These are phyloP conservation scores for Chaetomium cochliodes DNA, from an alignment of 495 filamentous ascomycete species.

Conservation along the genomic window DNA sequence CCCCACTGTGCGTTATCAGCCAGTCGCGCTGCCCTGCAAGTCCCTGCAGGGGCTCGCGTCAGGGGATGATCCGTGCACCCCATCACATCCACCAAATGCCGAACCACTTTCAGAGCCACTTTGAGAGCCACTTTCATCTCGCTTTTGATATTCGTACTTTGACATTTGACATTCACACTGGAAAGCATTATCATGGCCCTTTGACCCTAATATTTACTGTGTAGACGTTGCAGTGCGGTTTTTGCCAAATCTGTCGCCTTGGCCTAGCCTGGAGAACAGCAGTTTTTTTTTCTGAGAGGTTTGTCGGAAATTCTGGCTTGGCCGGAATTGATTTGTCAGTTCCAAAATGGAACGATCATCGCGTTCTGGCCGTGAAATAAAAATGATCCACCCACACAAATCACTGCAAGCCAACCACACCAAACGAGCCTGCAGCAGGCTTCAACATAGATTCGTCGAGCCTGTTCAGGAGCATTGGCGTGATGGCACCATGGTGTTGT, in stretches of 20 bases:
- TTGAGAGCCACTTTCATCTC: too few species aligned
- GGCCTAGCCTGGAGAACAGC: constrained; percentile 6
- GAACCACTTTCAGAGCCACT: too few species aligned
- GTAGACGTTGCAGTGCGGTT: background rate
- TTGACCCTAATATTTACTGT: too few species aligned
- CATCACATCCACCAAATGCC: background rate
- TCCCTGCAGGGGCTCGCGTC: constrained; percentile 14
- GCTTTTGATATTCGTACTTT: too few species aligned
- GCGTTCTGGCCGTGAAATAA: background rate
- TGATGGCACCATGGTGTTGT: too few species aligned
- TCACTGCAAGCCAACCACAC: too few species aligned
- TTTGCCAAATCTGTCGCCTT: background rate
- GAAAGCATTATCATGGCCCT: too few species aligned
- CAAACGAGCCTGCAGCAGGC: too few species aligned
- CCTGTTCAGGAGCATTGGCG: too few species aligned
- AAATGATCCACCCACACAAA: too few species aligned
- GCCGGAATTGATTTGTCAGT: constrained; percentile 19
- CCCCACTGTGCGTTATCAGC: constrained; percentile 29
- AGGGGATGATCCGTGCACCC: constrained; percentile 10
- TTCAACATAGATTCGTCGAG: too few species aligned
- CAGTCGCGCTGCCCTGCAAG: constrained; percentile 20
- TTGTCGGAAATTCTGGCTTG: background rate
- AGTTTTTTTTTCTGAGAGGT: background rate
- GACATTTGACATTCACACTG: too few species aligned
- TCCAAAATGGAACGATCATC: constrained; percentile 9